Evolutionary conservation across 495 filamentous ascomycete species (phyloP), one percentile per base, ranked within the genome.

Genomic region (Paragyromitra xinjiangensis): DNA sequence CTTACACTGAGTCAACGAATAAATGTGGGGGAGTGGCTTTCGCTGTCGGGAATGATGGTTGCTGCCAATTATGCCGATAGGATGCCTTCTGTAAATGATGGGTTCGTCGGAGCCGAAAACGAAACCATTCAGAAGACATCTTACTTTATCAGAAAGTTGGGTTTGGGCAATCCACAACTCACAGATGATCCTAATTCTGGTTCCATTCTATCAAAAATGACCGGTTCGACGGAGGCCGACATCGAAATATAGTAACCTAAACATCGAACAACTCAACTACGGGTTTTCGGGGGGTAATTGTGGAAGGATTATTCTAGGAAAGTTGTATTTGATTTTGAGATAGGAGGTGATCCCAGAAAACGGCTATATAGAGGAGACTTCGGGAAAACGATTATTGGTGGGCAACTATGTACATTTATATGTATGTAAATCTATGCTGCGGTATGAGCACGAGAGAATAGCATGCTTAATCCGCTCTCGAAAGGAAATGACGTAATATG

Each of bases 121-220:
- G 48, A 68, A 16, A 42, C 8, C 7, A 26, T 55, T 12, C 64
- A 68, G 48, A 68, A 24, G 39, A 55, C 64, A 8, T 2, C 34
- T 12, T 68, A 68, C 34, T 68, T 68, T n/a, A 24, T 68, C 8
- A 50, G 64, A 48, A 42, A 68, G 34, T 34, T 40, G 29, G 29
- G 19, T 40, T 42, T 29, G 6, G 64, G 48, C 6, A 42, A 24
- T 11, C 4, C 26, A n/a, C 7, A 55, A 14, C 45, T 68, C 8
- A 68, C 64, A n/a, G 64, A 68, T 11, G 64, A 68, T 4, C 45
- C 45, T 6, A 34, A 68, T 55, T 68, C 64, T 26, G 64, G 64
- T 6, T 22, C 9, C n/a, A 1, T 68, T 24, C n/a, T 68, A 12
- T 68, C 64, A 2, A 40, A 26, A 11, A 68, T 39, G 48, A 68